A percentile compares a stretch with the other conserved stretches of the same genome.
Conservation (phyloP, 768 basidiomycete species). For the Leucosporidium yakuticum region DNA sequence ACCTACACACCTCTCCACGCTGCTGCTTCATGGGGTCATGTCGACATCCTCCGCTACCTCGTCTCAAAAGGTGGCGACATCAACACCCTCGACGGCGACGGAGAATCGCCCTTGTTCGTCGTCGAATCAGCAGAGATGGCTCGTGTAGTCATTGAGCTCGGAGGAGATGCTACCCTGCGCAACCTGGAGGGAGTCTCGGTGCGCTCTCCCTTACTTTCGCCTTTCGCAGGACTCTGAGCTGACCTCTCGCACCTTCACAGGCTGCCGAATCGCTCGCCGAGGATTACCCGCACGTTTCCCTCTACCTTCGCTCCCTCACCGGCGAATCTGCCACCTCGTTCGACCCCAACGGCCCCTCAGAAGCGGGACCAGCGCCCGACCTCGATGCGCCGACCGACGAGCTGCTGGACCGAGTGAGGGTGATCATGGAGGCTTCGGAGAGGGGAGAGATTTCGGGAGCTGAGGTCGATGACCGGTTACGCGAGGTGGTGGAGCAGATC, state of each 20-base stretch:
- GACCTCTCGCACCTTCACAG: conserved; percentile 1
- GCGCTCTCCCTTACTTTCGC: conserved; percentile 18
- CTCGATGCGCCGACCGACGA: conserved; percentile 37
- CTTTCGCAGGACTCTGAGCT: background rate
- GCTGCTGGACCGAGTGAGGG: conserved; percentile 41
- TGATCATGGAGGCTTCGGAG: conserved; percentile 43
- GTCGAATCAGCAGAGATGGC: conserved; percentile 45
- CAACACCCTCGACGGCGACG: conserved; percentile 47
- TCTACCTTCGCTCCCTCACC: conserved; percentile 36
- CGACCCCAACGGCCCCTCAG: conserved; percentile 25
- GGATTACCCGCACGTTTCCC: conserved; percentile 38
- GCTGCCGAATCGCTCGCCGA: conserved; percentile 37
- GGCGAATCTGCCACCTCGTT: conserved; percentile 18
- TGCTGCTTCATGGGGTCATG: conserved; percentile 47
- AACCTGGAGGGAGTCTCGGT: conserved; percentile 46
- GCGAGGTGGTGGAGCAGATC: conserved; percentile 42
- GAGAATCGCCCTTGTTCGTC: conserved; percentile 48
- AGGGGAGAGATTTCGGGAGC: conserved; percentile 35
- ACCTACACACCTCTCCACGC: conserved; percentile 43
- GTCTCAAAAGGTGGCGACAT: conserved; percentile 45
- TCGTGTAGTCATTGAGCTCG: conserved; percentile 43
- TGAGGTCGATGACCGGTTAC: conserved; percentile 40
- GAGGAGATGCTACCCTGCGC: conserved; percentile 40
- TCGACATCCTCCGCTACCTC: conserved; percentile 45
- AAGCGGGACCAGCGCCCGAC: conserved; percentile 1